Base-by-base conservation (phyloP, 2,329 filamentous ascomycete species). In the Verticillium klebahnii region DNA sequence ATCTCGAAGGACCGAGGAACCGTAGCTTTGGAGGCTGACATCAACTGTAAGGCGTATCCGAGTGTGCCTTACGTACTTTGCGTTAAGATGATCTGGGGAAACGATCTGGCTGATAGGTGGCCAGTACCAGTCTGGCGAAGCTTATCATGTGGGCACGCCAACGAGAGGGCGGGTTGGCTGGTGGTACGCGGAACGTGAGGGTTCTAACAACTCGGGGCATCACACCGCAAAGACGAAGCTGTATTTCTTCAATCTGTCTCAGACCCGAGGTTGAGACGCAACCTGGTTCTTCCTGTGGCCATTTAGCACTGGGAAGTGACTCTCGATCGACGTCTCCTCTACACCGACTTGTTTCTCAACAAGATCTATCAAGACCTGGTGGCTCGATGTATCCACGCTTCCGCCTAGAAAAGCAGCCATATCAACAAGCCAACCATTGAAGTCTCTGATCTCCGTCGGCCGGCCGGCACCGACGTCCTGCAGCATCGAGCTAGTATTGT, bases 401-500 rank as follows among this genome's bases (percentile, higher is more conserved):
- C 66, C 63, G 45, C 70, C 70, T 4, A 82, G 71, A 34, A 76
- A 75, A 19, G 65, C 69, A 6, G 78, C 80, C 67, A 73, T 81
- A 45, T 81, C 80, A 37, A 82, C 73, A 19, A 87, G 72, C 79
- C 82, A 87, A 60, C 85, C 85, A 68, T 87, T 88, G 67, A 88
- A 82, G 65, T 86, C 83, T 58, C 75, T 70, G 54, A 88, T 78
- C 69, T 87, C 85, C 6, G 85, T 87, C 61, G 70, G 67, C 68
- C 80, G 81, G 17, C 81, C 80, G 7, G 80, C 78, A 36, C 69
- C 71, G 14, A 83, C 77, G 67, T 88, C 85, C 71, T 88, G 85
- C 5, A 86, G 76, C 85, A 88, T 88, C 5, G 84, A 87, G 70
- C 84, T 87, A 11, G 74, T 81, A 69, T 88, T 88, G 36, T 80